Percentiles rank a stretch among this genome's conserved stretches.
Conservation (phyloP, 164 flowering plant genomes). For the Litsea cubeba region DNA sequence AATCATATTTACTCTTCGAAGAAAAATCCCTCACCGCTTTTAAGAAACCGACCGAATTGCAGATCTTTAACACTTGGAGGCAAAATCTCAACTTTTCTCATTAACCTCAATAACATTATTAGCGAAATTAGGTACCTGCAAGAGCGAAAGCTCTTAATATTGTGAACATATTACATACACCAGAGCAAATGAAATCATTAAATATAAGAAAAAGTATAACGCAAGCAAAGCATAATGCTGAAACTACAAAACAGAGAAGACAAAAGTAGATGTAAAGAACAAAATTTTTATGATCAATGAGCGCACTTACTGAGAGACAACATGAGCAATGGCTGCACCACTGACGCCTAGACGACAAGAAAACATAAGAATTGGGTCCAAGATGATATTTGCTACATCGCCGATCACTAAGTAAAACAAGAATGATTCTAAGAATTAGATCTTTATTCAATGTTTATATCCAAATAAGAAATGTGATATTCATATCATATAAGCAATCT, state of each 20-base stretch:
- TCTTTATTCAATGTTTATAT: neutral
- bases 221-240: too few relatives aligned
- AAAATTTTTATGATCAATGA: neutral
- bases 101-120: slow-evolving; percentile 52
- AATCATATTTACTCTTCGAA: neutral
- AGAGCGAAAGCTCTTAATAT: neutral
- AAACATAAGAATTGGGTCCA: slow-evolving; percentile 85
- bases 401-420: slow-evolving; percentile 51
- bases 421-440: neutral
- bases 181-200: neutral
- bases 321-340: slow-evolving; percentile 99
- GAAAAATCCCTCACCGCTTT: slow-evolving; percentile 50
- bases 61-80: slow-evolving; percentile 69
- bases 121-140: slow-evolving; percentile 69
- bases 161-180: neutral
- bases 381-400: slow-evolving; percentile 61
- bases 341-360: slow-evolving; percentile 59
- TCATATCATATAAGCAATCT: neutral
- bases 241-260: neutral
- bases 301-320: slow-evolving; percentile 81
- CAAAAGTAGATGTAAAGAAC: neutral
- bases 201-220: too few relatives aligned
- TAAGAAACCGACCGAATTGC: slow-evolving; percentile 70
- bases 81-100: slow-evolving; percentile 53
- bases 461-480: neutral